Evolutionary conservation across 441 rosid species (phyloP), one percentile per base, ranked within the genome.

Genomic region (Raphanus hybrid): DNA sequence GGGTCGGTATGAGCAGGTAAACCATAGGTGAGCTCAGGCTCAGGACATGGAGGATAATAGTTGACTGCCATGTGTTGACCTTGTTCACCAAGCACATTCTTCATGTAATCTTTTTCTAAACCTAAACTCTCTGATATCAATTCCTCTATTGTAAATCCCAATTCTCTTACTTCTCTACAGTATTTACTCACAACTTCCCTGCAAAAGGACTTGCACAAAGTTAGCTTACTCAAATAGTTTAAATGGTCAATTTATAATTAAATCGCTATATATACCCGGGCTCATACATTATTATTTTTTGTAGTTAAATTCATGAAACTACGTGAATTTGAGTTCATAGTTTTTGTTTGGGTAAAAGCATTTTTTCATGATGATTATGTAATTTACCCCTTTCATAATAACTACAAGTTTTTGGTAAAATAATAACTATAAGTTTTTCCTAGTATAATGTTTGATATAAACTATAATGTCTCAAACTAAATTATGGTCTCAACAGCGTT

Each of bases 11-110:
- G 94, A 34, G 84, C 86, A 2, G 94, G 94, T 60, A 90, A 81
- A 12, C 94, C 94, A 66, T 85, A 88, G 55, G 94, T 90, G 8
- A 88, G 88, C 67, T 90, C 92, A 14, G 94, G 94, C 62, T 88
- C 80, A 5, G 94, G 94, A 80, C 94, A 90, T 2, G 87, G 88
- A 0, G 94, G 92, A 78, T 90, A 90, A 69, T 81, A 90, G 70
- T 90, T 90, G 6, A 90, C 80, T 52, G 94, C 92, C 94, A 90
- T 90, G 79, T 88, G 92, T 73, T 90, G 94, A 7, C 89, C 94
- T 80, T 90, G 94, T 35, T 87, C 92, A 10, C 92, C 92, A 23
- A 88, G 73, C 20, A 82, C 82, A 3, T 85, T 73, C 76, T 76
- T 87, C 48, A 86, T 37, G 76, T 74, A 20, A 69, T 81, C 86